These are phyloP conservation scores for Drosera spatulata DNA, from an alignment of 179 eudicot species.

Conservation along the genomic window DNA sequence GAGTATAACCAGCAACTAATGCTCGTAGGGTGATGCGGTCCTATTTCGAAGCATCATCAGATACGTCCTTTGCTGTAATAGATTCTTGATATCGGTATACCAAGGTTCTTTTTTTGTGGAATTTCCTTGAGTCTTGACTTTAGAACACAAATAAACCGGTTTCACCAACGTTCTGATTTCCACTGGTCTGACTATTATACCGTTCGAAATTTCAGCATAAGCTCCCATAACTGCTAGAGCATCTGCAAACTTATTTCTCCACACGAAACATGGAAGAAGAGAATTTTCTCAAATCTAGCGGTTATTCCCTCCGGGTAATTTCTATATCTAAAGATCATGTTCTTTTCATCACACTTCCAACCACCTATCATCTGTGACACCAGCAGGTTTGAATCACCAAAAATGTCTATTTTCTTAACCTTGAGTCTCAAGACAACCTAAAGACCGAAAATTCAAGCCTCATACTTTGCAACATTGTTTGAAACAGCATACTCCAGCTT, in stretches of 20 bases:
- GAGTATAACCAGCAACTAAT: no score
- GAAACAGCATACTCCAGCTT: background rate
- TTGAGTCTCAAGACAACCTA: background rate
- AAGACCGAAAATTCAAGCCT: background rate
- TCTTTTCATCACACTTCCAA: background rate
- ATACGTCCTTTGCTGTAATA: background rate
- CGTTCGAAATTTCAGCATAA: background rate
- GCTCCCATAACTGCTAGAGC: background rate
- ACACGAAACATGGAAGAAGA: background rate
- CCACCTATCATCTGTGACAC: background rate
- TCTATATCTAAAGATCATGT: background rate
- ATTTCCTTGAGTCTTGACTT: background rate
- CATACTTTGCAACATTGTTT: background rate
- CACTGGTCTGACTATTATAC: background rate
- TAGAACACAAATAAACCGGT: background rate
- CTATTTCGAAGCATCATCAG: no score
- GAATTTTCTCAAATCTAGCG: background rate
- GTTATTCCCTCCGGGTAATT: background rate
- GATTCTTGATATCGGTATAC: background rate
- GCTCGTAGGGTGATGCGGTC: no score
- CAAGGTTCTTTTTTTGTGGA: background rate
- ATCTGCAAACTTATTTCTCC: background rate
- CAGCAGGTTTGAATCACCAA: background rate
- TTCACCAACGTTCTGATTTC: background rate
- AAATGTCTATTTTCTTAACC: background rate